These are phyloP conservation scores for Phoma sp. DNA, from an alignment of 2,329 filamentous ascomycete species.

Conservation along the genomic window DNA sequence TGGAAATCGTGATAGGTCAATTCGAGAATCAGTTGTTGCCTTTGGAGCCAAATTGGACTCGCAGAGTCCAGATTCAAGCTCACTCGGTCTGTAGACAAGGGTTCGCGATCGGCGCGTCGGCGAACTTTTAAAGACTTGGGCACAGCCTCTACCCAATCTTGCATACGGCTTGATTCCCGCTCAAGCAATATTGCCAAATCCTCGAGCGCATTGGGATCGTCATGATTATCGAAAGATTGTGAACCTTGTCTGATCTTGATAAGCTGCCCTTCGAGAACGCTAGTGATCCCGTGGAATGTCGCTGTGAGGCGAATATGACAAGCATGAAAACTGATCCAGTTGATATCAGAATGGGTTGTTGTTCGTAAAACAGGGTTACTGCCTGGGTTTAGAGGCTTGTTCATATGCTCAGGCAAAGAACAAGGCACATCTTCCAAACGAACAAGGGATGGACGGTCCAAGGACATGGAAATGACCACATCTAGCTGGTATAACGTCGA, in stretches of 20 bases:
- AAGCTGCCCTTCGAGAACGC: neutral
- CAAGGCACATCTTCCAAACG: conserved; percentile 7
- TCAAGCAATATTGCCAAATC: conserved; percentile 2
- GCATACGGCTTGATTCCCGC: neutral
- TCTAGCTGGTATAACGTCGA: conserved; percentile 7
- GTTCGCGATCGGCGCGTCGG: conserved; percentile 5
- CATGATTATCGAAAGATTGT: conserved; percentile 4
- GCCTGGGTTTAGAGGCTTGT: neutral
- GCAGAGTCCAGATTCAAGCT: conserved; percentile 3
- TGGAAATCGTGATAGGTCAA: conserved; percentile 8
- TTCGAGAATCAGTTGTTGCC: conserved; percentile 6
- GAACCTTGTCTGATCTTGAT: conserved; percentile 4
- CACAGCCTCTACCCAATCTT: conserved; percentile 1
- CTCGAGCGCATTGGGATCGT: conserved; percentile 5
- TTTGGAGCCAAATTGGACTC: conserved; percentile 11
- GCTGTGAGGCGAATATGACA: conserved; percentile 3
- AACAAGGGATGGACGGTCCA: conserved; percentile 10
- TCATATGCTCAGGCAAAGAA: conserved; percentile 1
- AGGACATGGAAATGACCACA: conserved; percentile 10
- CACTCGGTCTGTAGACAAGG: conserved; percentile 6
- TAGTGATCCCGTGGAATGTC: conserved; percentile 1
- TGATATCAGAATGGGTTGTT: neutral
- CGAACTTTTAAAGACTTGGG: conserved; percentile 2
- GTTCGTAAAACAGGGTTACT: neutral
- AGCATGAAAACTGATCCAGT: conserved; percentile 6